Base-by-base conservation (phyloP, 2,329 filamentous ascomycete species). In the Colletotrichum australisinense region DNA sequence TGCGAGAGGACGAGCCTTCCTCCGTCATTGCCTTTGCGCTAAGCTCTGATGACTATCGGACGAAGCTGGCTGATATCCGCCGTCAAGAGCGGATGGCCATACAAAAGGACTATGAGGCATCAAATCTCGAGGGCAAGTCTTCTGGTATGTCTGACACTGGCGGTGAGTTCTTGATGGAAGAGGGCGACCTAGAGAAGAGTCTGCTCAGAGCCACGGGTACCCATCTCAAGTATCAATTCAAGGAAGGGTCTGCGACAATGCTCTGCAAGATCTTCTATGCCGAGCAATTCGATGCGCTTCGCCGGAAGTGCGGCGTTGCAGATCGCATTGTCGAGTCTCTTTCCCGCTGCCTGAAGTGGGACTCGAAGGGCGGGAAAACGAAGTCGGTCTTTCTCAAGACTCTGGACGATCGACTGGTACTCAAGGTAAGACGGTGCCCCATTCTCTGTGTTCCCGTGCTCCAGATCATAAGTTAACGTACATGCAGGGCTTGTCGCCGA, bases 231-330 rank as follows among this genome's bases (percentile, higher is more conserved):
- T 99, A 98, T 80, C 95, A 97, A 73, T 99, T 98, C 83, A 93
- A 93, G 32, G 95, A 98, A 80, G 95, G 96, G 0, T 92, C 94
- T n/a, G 96, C 97, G 3, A 94, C 93, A 78, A 97, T 98, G 90
- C 93, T 96, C 63, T 98, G 97, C 86, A 99, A 99, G 83, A 97
- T 99, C 59, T 98, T 99, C 83, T 99, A 97, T 79, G 97, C 97
- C 0, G 97, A 98, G 81, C 97, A 98, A 75, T 99, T 99, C 78
- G 97, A 99, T 83, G 97, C 97, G 3, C 88, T 99, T 52, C 92
- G 97, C 69, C 91, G 94, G 69, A 98, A 98, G 83, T 98, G 96
- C 76, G 96, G 96, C 19, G 93, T 98, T 9, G 92, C 95, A 1
- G 95, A 98, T 79, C 93, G 97, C 46, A 97, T 99, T 76, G 92